Percentiles rank a stretch among this genome's conserved stretches.
Conservation (phyloP, 257 asterid genomes). For the Nicotiana knightiana region DNA sequence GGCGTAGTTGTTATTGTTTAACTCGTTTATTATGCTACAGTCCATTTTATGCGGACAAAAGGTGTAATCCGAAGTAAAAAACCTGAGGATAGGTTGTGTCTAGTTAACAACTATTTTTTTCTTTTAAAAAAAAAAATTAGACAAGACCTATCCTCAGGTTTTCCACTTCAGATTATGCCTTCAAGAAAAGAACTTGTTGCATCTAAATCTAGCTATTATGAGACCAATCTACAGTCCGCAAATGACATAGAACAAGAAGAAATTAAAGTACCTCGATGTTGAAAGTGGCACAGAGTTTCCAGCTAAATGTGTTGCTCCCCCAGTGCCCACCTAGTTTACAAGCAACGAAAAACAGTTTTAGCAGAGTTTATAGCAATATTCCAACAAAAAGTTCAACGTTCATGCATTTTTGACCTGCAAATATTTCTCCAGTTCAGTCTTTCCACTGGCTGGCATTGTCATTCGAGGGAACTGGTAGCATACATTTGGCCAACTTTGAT, state of each 20-base stretch:
- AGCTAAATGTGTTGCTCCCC: slow-evolving; percentile 38
- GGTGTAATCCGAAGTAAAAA: background rate
- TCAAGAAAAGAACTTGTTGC: background rate
- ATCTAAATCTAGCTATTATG: background rate
- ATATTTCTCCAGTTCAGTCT: slow-evolving; percentile 41
- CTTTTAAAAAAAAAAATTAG: no score
- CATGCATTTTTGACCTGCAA: slow-evolving; percentile 46
- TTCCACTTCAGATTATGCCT: background rate
- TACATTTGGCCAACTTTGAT: slow-evolving; percentile 63
- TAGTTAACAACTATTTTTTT: background rate
- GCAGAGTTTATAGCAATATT: background rate
- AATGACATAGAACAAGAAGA: background rate
- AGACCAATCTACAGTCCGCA: background rate
- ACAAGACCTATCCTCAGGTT: background rate
- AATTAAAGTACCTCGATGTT: slow-evolving; percentile 43
- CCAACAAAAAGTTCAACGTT: background rate
- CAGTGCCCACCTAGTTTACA: slow-evolving; percentile 53
- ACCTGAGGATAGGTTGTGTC: background rate
- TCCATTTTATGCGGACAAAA: background rate
- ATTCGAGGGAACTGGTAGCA: slow-evolving; percentile 69
- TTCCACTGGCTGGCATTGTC: slow-evolving; percentile 56
- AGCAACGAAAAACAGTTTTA: slow-evolving; percentile 14
- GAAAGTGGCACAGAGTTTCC: slow-evolving; percentile 52
- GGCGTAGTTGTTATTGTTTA: no score
- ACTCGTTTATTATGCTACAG: background rate